A percentile compares a stretch with the other conserved stretches of the same genome.
Evolutionary conservation across 805 yeast species (phyloP).

Genomic region (Ogataea siamensis): DNA sequence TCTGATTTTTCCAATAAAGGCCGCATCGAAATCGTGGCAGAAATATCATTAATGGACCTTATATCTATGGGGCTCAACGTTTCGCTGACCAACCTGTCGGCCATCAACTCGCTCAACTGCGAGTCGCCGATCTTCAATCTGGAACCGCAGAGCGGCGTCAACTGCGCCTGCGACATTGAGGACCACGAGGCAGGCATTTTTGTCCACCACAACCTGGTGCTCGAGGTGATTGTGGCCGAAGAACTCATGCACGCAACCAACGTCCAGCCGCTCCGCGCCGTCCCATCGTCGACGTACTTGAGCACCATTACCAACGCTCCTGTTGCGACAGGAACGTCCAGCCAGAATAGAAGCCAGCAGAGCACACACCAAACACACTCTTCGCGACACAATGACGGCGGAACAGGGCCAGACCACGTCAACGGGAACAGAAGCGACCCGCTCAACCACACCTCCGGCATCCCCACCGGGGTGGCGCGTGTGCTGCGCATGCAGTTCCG

Average conservation of each 20-base stretch:
- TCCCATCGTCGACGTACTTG: conserved; percentile 18
- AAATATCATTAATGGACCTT: conserved; percentile 57
- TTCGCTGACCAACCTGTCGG: conserved; percentile 27
- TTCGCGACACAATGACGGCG: conserved; percentile 26
- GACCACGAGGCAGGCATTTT: conserved; percentile 78
- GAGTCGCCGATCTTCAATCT: conserved; percentile 32
- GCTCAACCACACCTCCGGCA: conserved; percentile 44
- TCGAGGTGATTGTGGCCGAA: conserved; percentile 94
- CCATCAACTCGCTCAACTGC: conserved; percentile 35
- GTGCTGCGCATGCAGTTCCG: conserved; percentile 94
- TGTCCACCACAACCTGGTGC: conserved; percentile 72
- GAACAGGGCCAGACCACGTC: conserved; percentile 33
- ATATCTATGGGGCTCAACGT: conserved; percentile 47
- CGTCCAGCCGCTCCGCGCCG: conserved; percentile 20
- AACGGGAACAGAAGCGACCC: conserved; percentile 31
- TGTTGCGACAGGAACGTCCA: conserved; percentile 5
- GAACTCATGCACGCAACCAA: conserved; percentile 52
- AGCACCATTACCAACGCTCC: conserved; percentile 14
- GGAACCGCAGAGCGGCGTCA: conserved; percentile 36
- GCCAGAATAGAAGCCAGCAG: conserved; percentile 1
- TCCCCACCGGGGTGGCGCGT: conserved; percentile 93
- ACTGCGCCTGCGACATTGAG: conserved; percentile 74
- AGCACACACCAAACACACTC: too few relatives aligned
- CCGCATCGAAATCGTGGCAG: conserved; percentile 73
- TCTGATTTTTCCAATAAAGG: conserved; percentile 82